Base-by-base conservation (phyloP, 169 alveolate genomes). In the Plasmodium yoelii region DNA sequence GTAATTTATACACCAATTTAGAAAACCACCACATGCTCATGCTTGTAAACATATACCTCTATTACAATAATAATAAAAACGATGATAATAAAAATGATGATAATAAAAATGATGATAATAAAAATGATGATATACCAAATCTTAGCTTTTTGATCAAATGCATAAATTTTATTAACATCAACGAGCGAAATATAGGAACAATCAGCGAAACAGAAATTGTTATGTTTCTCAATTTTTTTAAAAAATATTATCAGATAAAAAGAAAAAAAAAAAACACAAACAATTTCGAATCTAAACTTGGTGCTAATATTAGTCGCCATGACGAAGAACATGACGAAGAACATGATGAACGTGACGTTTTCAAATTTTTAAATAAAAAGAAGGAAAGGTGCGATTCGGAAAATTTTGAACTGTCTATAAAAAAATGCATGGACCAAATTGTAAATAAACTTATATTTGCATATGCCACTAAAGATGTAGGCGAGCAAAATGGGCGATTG, bases 171-270 rank as follows among this genome's bases (percentile, higher is more conserved):
- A 19, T 77, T 46, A 19, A 34, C 2, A 24, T 18, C 8, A 55
- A 56, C 19, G 57, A 65, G 1, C 39, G 42, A 28, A 10, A 49
- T 56, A 39, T 77, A 34, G 42, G 42, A 18, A 63, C 51, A 15
- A 42, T 26, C 0, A 15, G 51, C 3, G 88, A 77, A 49, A 68
- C 77, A 44, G 88, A 77, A 22, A 64, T 77, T 12, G 53, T 77
- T 22, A 49, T 77, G 59, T 46, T 63, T 18, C 51, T 77, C 0
- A 34, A 63, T 18, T 44, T 77, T 49, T 4, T 77, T 15, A 47
- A 19, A 10, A 63, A 34, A 51, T 65, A 63, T 5, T 34, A 24
- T 0, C 46, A 77, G 39, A 56, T 56, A n/a, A 69, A 44, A n/a
- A 5, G 51, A 73, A 34, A 24, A 18, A 1, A 4, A 34, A 34